Evolutionary conservation across 2,329 filamentous ascomycete genomes (phyloP).

Genomic region (Sordariomycetes sp.): DNA sequence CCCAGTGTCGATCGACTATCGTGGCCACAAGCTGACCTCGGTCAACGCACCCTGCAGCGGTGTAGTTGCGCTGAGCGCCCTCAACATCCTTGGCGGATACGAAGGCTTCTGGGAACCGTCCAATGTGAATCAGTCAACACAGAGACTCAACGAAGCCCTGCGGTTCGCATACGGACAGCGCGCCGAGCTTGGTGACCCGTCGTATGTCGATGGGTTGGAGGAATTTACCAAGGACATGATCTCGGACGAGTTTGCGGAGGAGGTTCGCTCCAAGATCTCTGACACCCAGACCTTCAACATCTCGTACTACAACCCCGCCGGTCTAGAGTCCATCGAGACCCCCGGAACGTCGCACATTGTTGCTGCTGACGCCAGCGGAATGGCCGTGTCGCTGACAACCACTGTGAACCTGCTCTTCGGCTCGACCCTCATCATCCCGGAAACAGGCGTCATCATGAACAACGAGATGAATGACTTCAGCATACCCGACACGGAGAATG

Average conservation of each 20-base stretch:
- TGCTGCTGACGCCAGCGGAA: constrained; percentile 56
- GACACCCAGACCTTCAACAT: constrained; percentile 27
- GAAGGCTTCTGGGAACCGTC: constrained; percentile 48
- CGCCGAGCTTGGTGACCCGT: constrained; percentile 66
- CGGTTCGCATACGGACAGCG: constrained; percentile 73
- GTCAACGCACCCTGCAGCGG: constrained; percentile 67
- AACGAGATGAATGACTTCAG: constrained; percentile 64
- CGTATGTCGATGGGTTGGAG: constrained; percentile 53
- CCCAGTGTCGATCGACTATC: constrained; percentile 52
- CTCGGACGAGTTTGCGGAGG: constrained; percentile 48
- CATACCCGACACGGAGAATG: constrained; percentile 61
- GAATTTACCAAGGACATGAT: constrained; percentile 56
- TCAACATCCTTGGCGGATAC: constrained; percentile 72
- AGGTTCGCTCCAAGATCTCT: constrained; percentile 36
- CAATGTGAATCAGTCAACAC: constrained; percentile 53
- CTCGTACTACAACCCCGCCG: constrained; percentile 33
- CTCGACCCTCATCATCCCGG: constrained; percentile 64
- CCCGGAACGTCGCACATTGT: constrained; percentile 62
- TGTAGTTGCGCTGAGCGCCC: constrained; percentile 57
- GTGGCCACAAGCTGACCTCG: constrained; percentile 60
- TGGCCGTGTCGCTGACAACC: constrained; percentile 70
- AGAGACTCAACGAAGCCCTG: constrained; percentile 76
- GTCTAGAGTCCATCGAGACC: constrained; percentile 43
- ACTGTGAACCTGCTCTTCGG: constrained; percentile 79
- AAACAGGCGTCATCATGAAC: constrained; percentile 71